These are phyloP conservation scores for Mucor piriformis DNA, from an alignment of 371 early-diverging fungal species.

Conservation along the genomic window DNA sequence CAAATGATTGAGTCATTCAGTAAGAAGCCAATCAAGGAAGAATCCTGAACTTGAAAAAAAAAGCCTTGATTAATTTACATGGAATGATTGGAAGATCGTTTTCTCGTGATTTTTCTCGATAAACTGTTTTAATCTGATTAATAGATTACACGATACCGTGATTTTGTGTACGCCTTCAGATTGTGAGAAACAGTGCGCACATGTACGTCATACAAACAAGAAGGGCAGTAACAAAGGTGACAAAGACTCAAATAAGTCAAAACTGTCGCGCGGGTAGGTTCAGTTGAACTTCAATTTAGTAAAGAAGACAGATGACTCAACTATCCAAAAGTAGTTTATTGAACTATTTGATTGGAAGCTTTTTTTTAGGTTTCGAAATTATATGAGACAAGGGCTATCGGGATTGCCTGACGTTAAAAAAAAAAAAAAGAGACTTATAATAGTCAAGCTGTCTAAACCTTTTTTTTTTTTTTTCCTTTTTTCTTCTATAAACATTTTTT, in stretches of 20 bases:
- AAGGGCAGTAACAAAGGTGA: not conserved
- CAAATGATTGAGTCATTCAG: no score
- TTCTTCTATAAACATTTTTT: not conserved
- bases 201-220: not conserved
- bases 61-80: not conserved
- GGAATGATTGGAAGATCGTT: not conserved
- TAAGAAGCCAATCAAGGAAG: no score
- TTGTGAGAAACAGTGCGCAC: no score
- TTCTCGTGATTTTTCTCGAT: not conserved
- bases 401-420: not conserved
- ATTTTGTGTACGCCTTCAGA: not conserved
- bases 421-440: not conserved
- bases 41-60: not conserved
- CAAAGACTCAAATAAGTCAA: no score
- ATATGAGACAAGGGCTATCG: no score
- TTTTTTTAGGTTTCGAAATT: not conserved
- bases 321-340: not conserved
- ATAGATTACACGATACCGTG: not conserved
- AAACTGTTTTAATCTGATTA: not conserved
- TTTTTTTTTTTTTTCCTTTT: slow-evolving; percentile 4
- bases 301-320: not conserved
- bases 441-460: not conserved
- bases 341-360: not conserved
- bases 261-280: not conserved
- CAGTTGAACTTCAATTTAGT: not conserved